A percentile compares a stretch with the other conserved stretches of the same genome.
phyloP scores from a whole-genome alignment of 1,284 basidiomycete genomes.

The Pseudozyma tsukubaensis region DNA sequence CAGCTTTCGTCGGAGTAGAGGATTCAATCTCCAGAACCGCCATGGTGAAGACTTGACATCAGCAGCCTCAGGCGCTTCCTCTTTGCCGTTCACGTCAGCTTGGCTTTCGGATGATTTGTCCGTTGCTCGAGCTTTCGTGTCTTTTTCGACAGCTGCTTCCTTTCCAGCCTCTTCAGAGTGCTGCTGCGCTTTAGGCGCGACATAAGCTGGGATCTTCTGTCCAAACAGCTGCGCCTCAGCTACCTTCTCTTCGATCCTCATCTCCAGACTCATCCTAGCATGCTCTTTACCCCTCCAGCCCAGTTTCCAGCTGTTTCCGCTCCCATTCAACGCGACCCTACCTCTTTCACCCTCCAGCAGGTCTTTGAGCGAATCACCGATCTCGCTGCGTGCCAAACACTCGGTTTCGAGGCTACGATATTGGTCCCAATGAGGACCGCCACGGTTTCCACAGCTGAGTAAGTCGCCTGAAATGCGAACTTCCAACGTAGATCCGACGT shows the following conservation, averaged over 20 bases:
- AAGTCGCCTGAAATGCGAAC: conserved; percentile 63
- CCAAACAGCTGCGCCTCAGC: conserved; percentile 42
- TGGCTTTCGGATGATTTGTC: conserved; percentile 3
- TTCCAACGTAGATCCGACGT: conserved; percentile 66
- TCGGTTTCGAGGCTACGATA: conserved; percentile 27
- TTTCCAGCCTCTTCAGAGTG: background rate
- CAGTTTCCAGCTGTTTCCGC: conserved; percentile 54
- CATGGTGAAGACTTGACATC: conserved; percentile 35
- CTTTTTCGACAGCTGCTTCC: background rate
- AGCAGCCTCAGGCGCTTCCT: too few species aligned
- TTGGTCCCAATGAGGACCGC: conserved; percentile 36
- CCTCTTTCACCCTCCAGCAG: conserved; percentile 31
- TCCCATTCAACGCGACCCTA: conserved; percentile 18
- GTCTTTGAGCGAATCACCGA: conserved; percentile 37
- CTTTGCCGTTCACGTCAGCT: too few species aligned
- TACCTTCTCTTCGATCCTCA: conserved; percentile 44
- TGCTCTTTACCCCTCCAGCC: conserved; percentile 66
- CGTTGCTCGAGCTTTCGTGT: background rate
- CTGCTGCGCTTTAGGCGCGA: background rate
- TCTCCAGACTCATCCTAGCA: conserved; percentile 56
- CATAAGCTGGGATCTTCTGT: conserved; percentile 6
- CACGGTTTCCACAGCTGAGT: conserved; percentile 32
- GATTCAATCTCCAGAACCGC: conserved; percentile 60
- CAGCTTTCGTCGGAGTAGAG: conserved; percentile 67
- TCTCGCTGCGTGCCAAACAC: conserved; percentile 24